Base-by-base conservation (phyloP, 129 eudicot species). In the Calendula officinalis region DNA sequence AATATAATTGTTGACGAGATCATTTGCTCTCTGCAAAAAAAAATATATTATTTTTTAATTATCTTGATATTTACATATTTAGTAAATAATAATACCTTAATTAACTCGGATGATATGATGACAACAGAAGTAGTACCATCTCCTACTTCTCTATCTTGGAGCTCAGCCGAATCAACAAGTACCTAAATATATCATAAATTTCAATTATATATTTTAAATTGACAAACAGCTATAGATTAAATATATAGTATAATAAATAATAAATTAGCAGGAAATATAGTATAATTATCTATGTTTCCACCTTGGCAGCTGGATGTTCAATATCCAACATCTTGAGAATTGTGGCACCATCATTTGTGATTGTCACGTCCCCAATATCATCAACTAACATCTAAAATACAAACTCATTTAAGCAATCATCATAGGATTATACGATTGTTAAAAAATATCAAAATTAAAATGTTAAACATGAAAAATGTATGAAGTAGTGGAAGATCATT, bases 231-330 rank as follows among this genome's bases (percentile, higher is more conserved):
- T 44, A 8, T 22, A 22, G 30, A 22, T 22, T 22, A 22, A 22
- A 22, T 22, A 22, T 22, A 22, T 22, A 22, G 30, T 22, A 22
- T 22, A 22, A 2, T 22, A 22, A 22, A 22, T 22, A 22, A 22
- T 22, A 22, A 22, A 22, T 12, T 48, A 61, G 35, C 8, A 44
- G 2, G 60, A 6, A 5, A 46, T 7, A 48, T 15, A 30, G 7
- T n/a, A 11, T 0, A 57, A 10, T 6, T 5, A 22, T 35, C 33
- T 32, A 46, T 30, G 33, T n/a, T 32, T 55, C 22, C 59, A 88
- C 99, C 95, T 94, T 94, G 56, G 95, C 99, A 75, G 99, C 99
- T 43, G 94, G 95, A 68, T 89, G 99, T 77, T 94, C 96, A 80
- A 94, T 94, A 33, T 94, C 99, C 56, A 94, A 87, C 99, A 94